Evolutionary conservation across 768 basidiomycete species (phyloP).

Genomic region (Panaeolus cyanescens): DNA sequence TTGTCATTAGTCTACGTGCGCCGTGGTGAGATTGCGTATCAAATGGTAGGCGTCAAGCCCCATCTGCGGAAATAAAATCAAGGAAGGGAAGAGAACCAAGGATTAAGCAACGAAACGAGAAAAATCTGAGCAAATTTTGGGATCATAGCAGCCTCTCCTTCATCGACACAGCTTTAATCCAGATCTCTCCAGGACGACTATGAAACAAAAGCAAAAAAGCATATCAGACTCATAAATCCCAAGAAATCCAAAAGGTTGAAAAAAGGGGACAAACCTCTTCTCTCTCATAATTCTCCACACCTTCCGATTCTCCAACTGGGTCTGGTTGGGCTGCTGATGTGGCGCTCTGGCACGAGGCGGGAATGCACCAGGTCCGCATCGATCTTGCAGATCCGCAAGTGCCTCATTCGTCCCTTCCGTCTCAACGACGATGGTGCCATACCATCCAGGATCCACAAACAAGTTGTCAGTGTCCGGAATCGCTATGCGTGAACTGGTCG

Average conservation of each 20-base stretch:
- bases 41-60: not conserved
- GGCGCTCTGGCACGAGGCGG: slow-evolving; percentile 54
- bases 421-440: slow-evolving; percentile 81
- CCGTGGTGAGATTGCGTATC: too few species aligned
- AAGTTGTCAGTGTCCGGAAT: slow-evolving; percentile 58
- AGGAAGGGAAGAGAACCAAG: not conserved
- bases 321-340: slow-evolving; percentile 42
- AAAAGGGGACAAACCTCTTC: slow-evolving; percentile 50
- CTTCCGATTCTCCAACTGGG: slow-evolving; percentile 33
- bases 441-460: slow-evolving; percentile 79
- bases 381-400: slow-evolving; percentile 71
- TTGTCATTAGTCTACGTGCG: not conserved
- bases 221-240: slow-evolving; percentile 1
- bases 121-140: not conserved
- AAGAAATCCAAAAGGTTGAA: slow-evolving; percentile 27
- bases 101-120: not conserved
- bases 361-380: slow-evolving; percentile 70
- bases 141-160: slow-evolving; percentile 33
- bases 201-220: slow-evolving; percentile 9
- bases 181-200: slow-evolving; percentile 76
- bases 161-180: slow-evolving; percentile 65
- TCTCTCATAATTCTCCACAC: slow-evolving; percentile 75
- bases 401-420: slow-evolving; percentile 88
- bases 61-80: not conserved
- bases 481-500: slow-evolving; percentile 38